Conservation (phyloP, 768 basidiomycete species). For the Hygrocybe coccinea region DNA sequence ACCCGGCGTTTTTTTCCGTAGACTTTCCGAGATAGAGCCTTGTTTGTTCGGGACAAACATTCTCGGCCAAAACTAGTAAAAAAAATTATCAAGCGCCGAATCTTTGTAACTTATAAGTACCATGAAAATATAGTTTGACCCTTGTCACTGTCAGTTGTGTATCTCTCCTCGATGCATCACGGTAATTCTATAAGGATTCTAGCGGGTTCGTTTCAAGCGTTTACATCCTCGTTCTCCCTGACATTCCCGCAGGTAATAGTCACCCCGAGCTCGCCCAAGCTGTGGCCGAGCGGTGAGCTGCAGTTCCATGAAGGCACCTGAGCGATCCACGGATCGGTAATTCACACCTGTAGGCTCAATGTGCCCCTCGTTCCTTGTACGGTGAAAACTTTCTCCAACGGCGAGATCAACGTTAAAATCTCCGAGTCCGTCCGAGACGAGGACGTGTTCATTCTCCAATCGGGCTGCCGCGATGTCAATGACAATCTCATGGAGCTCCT, state of each 20-base stretch:
- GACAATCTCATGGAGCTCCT: constrained; percentile 98
- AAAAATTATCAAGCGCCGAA: no score
- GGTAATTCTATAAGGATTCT: constrained; percentile 76
- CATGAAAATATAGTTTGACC: no score
- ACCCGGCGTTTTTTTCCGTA: no score
- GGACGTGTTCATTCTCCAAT: constrained; percentile 98
- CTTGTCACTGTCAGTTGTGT: no score
- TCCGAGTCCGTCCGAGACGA: constrained; percentile 94
- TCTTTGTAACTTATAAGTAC: no score
- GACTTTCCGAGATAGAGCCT: neutral
- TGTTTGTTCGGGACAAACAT: neutral
- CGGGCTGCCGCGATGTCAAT: constrained; percentile 83
- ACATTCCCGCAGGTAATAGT: constrained; percentile 71
- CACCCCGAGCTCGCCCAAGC: constrained; percentile 95
- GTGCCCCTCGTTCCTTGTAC: constrained; percentile 81
- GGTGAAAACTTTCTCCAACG: constrained; percentile 89
- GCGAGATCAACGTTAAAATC: constrained; percentile 94
- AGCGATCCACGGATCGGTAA: constrained; percentile 40
- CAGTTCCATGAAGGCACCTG: constrained; percentile 38
- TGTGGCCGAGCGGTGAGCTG: constrained; percentile 94
- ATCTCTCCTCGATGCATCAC: constrained; percentile 65
- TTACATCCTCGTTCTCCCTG: constrained; percentile 12
- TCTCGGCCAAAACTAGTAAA: neutral
- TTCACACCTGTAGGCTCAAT: constrained; percentile 66
- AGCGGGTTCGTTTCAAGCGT: constrained; percentile 47